Percentiles rank a stretch among this genome's conserved stretches.
Conservation (phyloP, 345 rosid species). For the Pugionium dolabratum region DNA sequence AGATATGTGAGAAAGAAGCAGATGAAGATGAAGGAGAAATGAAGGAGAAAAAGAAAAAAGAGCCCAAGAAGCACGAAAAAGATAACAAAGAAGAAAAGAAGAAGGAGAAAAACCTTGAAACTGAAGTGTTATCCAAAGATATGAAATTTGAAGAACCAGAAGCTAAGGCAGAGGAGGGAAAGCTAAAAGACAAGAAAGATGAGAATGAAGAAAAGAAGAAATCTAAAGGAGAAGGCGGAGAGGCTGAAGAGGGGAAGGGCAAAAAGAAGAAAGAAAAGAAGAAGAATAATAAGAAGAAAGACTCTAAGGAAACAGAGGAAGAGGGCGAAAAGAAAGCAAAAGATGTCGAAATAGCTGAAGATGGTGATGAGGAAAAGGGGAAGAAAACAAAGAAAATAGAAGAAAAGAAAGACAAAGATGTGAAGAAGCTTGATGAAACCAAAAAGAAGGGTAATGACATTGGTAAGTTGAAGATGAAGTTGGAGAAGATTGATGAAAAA, state of each 20-base stretch:
- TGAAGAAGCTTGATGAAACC: constrained; percentile 47
- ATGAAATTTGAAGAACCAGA: constrained; percentile 21
- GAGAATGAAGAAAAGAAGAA: constrained; percentile 14
- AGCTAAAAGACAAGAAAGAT: not conserved
- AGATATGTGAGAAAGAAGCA: constrained; percentile 13
- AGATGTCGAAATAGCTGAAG: constrained; percentile 33
- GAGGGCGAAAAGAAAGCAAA: constrained; percentile 28
- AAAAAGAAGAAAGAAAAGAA: constrained; percentile 12
- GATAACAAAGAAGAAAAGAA: constrained; percentile 18
- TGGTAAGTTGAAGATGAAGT: constrained; percentile 51
- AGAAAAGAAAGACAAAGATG: constrained; percentile 45
- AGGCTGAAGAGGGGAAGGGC: not conserved
- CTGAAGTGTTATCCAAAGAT: constrained; percentile 22
- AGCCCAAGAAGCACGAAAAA: not conserved
- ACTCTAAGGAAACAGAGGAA: constrained; percentile 24
- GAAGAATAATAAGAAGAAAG: constrained; percentile 1
- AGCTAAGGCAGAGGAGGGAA: constrained; percentile 3
- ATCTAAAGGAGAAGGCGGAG: not conserved
- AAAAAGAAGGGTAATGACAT: constrained; percentile 51
- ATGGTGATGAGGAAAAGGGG: constrained; percentile 28
- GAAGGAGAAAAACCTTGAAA: constrained; percentile 20
- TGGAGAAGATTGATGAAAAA: constrained; percentile 61
- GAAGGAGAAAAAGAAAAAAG: constrained; percentile 3
- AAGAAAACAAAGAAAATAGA: constrained; percentile 38
- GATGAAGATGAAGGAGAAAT: constrained; percentile 23